Conservation (phyloP, 305 asterid genomes). For the Rubia balearica region DNA sequence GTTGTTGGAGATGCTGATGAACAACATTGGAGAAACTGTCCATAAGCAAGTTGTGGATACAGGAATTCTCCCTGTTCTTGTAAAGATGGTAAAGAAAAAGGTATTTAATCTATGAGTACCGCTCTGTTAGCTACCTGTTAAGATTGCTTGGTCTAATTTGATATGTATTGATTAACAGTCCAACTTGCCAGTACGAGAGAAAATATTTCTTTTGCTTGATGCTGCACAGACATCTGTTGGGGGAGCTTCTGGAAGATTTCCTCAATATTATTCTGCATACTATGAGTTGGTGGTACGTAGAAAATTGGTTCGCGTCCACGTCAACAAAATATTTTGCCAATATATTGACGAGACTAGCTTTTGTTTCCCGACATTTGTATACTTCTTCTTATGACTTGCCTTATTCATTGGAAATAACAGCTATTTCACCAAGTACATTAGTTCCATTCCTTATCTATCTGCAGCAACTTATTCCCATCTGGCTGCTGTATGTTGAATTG, state of each 20-base stretch:
- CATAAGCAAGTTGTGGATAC: constrained; percentile 83
- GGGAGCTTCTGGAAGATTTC: constrained; percentile 87
- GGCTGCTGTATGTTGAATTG: not conserved
- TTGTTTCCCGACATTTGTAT: not conserved
- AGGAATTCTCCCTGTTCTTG: constrained; percentile 68
- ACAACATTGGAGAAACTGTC: constrained; percentile 86
- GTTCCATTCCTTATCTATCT: not conserved
- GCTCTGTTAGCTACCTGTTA: not conserved
- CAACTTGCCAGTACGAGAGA: constrained; percentile 70
- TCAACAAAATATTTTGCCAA: not conserved
- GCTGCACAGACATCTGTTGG: constrained; percentile 95
- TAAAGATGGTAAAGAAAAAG: constrained; percentile 91
- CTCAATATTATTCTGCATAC: constrained; percentile 78
- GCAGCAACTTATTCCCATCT: not conserved
- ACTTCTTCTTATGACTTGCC: not conserved
- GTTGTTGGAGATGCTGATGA: constrained; percentile 96
- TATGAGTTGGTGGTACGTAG: constrained; percentile 85
- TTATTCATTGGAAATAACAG: not conserved
- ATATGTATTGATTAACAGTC: constrained; percentile 38
- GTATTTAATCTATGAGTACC: constrained; percentile 20
- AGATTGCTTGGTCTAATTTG: constrained; percentile 12
- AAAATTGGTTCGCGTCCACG: not conserved
- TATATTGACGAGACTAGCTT: not conserved
- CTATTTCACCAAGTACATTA: not conserved
- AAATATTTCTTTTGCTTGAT: constrained; percentile 80